phyloP scores from a whole-genome alignment of 495 filamentous ascomycete species.

The Neurospora tetrasperma region DNA sequence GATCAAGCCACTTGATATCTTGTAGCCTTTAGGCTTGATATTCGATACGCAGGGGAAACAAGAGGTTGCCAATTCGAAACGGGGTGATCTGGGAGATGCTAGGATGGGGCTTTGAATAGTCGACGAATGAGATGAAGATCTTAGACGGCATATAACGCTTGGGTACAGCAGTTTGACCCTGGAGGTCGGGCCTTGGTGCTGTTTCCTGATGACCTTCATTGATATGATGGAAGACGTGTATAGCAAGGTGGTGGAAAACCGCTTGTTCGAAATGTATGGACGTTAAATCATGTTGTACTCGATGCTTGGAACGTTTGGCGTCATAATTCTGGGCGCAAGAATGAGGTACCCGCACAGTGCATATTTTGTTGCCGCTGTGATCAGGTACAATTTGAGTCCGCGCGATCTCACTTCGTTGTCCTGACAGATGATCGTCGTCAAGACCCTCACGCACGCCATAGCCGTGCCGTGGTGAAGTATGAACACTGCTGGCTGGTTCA shows the following conservation, averaged over 20 bases:
- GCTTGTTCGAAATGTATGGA: neutral
- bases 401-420: neutral
- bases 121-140: slow-evolving; percentile 11
- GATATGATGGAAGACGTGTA: neutral
- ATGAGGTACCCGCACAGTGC: neutral
- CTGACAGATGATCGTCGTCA: neutral
- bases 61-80: neutral
- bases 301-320: neutral
- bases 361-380: neutral
- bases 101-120: slow-evolving; percentile 1
- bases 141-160: slow-evolving; percentile 14
- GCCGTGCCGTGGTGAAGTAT: neutral
- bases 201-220: neutral
- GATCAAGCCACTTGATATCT: neutral
- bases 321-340: neutral
- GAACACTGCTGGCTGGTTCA: neutral
- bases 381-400: neutral
- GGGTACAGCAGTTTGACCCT: slow-evolving; percentile 11
- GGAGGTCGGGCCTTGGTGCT: neutral
- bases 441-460: neutral
- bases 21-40: neutral
- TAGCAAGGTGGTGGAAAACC: neutral
- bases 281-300: neutral
- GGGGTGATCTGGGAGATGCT: neutral
- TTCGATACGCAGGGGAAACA: neutral